Evolutionary conservation across 2,329 filamentous ascomycete genomes (phyloP), one percentile per base, ranked within the genome.

Genomic region (Microcyclosporella mali): DNA sequence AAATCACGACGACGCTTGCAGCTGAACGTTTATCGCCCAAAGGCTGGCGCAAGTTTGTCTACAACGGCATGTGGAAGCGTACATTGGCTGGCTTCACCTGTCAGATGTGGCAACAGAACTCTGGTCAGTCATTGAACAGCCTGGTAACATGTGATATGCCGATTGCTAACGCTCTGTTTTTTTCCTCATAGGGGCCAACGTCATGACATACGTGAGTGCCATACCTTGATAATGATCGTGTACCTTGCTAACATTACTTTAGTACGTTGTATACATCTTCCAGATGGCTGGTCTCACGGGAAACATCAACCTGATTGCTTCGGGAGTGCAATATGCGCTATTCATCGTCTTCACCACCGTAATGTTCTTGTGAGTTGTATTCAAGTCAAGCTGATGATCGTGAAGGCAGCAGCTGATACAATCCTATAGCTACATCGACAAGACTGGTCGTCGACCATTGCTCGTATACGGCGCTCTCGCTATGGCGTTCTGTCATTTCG

Each of bases 401-500:
- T n/a, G n/a, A n/a, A n/a, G n/a, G n/a, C n/a, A n/a, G 12, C n/a
- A 16, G 30, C 30, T 32, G n/a, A 32, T 32, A 12, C 12, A 6
- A 12, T n/a, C 15, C n/a, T 12, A 12, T 32, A 32, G 30, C 55
- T 66, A 64, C 47, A 65, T 69, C 46, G 67, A 70, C 51, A 64
- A 63, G 38, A 63, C 62, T 37, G 66, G 67, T 15, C 58, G 66
- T 37, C 56, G 67, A 14, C 62, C 64, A 8, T 55, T 70, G 2
- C 56, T 71, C 53, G 78, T 94, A 63, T 77, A 73, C 58, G 88
- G 88, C 55, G 87, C 85, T 21, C 47, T 81, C 2, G 85, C 85
- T 55, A 94, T 94, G 88, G 72, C 88, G 9, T 62, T 89, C 56
- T 88, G 84, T 71, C 83, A 94, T 67, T 92, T 92, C 73, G 74